These are phyloP conservation scores for Candida lessepsii DNA, from an alignment of 805 yeast species.

Conservation along the genomic window DNA sequence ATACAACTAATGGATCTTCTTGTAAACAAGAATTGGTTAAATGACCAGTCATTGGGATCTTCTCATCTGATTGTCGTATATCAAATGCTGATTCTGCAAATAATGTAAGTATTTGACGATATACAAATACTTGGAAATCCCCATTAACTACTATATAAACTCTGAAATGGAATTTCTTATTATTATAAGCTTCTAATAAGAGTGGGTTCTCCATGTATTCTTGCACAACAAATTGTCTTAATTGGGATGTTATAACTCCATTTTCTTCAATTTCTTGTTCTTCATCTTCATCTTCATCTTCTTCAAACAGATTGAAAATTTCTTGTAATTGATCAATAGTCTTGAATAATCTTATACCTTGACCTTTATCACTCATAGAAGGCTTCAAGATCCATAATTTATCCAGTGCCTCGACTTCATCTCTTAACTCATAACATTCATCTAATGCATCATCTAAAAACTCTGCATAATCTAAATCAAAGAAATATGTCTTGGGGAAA, in stretches of 20 bases:
- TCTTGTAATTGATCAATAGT: slow-evolving; percentile 77
- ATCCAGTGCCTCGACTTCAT: slow-evolving; percentile 61
- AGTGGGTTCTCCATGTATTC: slow-evolving; percentile 72
- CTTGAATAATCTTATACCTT: slow-evolving; percentile 83
- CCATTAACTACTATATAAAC: slow-evolving; percentile 79
- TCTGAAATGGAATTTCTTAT: slow-evolving; percentile 85
- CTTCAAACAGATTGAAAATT: slow-evolving; percentile 85
- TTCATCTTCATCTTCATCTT: slow-evolving; percentile 48
- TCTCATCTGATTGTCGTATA: slow-evolving; percentile 21
- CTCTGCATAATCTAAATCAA: slow-evolving; percentile 94
- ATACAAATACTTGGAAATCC: slow-evolving; percentile 74
- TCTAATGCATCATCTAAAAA: slow-evolving; percentile 91
- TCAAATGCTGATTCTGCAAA: slow-evolving; percentile 57
- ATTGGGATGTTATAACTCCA: slow-evolving; percentile 79
- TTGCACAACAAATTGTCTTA: slow-evolving; percentile 89
- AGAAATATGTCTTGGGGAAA: slow-evolving; percentile 70
- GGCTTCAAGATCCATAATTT: slow-evolving; percentile 91
- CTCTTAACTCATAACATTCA: slow-evolving; percentile 85
- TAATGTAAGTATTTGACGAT: slow-evolving; percentile 73
- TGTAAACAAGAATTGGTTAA: slow-evolving; percentile 94
- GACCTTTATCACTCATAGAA: slow-evolving; percentile 95
- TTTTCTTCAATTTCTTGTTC: slow-evolving; percentile 39
- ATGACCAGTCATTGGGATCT: slow-evolving; percentile 64
- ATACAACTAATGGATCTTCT: slow-evolving; percentile 54
- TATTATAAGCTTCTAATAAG: slow-evolving; percentile 55